Evolutionary conservation across 257 asterid genomes (phyloP), one percentile per base, ranked within the genome.

Genomic region (Lavandula angustifolia): DNA sequence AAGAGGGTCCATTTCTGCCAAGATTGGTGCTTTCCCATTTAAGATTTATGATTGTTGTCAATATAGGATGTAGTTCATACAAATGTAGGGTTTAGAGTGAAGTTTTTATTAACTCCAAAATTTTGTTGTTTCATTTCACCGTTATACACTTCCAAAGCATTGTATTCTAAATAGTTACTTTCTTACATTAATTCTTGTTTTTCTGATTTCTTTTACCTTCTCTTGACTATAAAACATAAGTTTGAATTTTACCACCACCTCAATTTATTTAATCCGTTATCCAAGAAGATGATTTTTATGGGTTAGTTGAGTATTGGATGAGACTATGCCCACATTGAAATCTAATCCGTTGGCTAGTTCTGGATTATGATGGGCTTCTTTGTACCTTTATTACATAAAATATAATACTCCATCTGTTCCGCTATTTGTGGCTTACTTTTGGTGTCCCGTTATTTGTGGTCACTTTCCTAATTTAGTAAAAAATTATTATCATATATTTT

Each of bases 11-110:
- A n/a, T 50, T 50, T 37, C 18, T 37, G 46, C 54, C 7, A 13
- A 52, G 29, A 41, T 52, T 17, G 40, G 47, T 49, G 16, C 34
- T 32, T 60, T 37, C 51, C 27, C 37, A 7, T 5, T 64, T 60
- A 5, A 70, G 47, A 60, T 71, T 29, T 46, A 31, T 62, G 67
- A 37, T 61, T 56, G 50, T 67, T 72, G 47, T 51, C 32, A 12
- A 70, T 53, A 38, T 54, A 66, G 67, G 64, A 51, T 61, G 14
- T 2, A 44, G 13, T 1, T n/a, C 50, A 44, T n/a, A 58, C 43
- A 58, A 13, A 9, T 22, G 27, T 22, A 22, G 27, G 27, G 14
- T 38, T 53, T 46, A 54, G 68, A 16, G 27, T 52, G 34, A 54
- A 60, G 47, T 40, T 58, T 8, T 7, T 29, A 22, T 38, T 51